Evolutionary conservation across 305 asterid species (phyloP).

Genomic region (Solanum hybrid): DNA sequence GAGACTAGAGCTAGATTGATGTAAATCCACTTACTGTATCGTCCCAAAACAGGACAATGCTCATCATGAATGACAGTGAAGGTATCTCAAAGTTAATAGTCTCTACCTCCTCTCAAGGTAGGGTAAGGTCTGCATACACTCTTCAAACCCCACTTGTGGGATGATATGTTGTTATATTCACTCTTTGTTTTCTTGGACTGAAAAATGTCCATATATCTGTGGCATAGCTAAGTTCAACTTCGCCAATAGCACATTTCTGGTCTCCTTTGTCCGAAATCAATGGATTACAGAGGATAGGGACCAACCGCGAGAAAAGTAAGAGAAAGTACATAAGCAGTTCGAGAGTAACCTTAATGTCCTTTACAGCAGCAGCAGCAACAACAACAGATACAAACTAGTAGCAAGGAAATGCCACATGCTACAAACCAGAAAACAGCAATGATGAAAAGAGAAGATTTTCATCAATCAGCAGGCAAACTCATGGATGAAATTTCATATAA

Average conservation of each 20-base stretch:
- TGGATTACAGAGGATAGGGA: conserved; percentile 64
- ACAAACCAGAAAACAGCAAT: conserved; percentile 61
- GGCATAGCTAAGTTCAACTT: conserved; percentile 53
- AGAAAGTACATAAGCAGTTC: conserved; percentile 42
- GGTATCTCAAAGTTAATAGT: conserved; percentile 22
- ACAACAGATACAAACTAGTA: conserved; percentile 42
- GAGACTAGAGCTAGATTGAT: conserved; percentile 59
- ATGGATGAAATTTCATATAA: neutral
- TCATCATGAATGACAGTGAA: conserved; percentile 36
- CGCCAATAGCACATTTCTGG: conserved; percentile 48
- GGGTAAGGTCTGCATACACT: neutral
- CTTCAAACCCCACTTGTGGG: neutral
- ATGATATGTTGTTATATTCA: conserved; percentile 14
- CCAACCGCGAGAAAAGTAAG: conserved; percentile 23
- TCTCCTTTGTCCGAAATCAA: conserved; percentile 51
- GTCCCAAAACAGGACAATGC: conserved; percentile 50
- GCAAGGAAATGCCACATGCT: conserved; percentile 44
- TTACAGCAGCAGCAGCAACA: conserved; percentile 58
- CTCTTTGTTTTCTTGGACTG: neutral
- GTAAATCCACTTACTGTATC: conserved; percentile 51
- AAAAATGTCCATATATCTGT: conserved; percentile 31
- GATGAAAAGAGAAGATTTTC: conserved; percentile 26
- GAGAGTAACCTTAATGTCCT: conserved; percentile 54
- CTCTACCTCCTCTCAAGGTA: neutral
- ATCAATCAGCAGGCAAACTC: neutral